Percentiles rank a stretch among this genome's conserved stretches.
Conservation (phyloP, 2,329 filamentous ascomycete genomes). For the Paracamarosporium sp. region DNA sequence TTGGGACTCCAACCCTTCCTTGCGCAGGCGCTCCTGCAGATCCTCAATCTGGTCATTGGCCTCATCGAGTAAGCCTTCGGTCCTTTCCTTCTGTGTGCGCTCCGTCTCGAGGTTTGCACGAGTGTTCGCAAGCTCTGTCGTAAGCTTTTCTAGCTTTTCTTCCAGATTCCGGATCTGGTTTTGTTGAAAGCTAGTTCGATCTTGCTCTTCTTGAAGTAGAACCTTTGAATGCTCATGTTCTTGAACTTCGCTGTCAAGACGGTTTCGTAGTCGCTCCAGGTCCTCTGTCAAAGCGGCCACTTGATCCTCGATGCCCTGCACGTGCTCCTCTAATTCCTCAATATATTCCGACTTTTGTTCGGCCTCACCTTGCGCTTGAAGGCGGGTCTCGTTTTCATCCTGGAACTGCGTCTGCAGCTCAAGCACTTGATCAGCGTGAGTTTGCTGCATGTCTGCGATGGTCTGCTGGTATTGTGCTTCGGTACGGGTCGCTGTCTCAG, state of each 20-base stretch:
- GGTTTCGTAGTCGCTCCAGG: slow-evolving; percentile 41
- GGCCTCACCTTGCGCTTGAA: slow-evolving; percentile 47
- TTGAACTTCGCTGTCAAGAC: slow-evolving; percentile 40
- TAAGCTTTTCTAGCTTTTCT: slow-evolving; percentile 46
- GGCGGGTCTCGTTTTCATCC: slow-evolving; percentile 45
- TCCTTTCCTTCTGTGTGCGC: slow-evolving; percentile 51
- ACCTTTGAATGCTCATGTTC: slow-evolving; percentile 39
- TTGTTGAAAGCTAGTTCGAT: slow-evolving; percentile 43
- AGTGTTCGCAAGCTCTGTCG: slow-evolving; percentile 46
- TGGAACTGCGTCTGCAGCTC: slow-evolving; percentile 47
- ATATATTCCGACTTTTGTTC: slow-evolving; percentile 48
- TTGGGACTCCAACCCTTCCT: slow-evolving; percentile 54
- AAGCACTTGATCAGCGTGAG: slow-evolving; percentile 44
- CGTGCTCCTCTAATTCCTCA: slow-evolving; percentile 46
- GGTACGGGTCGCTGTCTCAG: slow-evolving; percentile 45
- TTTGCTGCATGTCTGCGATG: slow-evolving; percentile 48
- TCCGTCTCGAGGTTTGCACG: slow-evolving; percentile 49
- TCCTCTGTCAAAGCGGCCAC: slow-evolving; percentile 40
- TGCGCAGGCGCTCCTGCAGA: slow-evolving; percentile 48
- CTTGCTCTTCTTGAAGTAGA: neutral
- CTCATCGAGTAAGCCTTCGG: slow-evolving; percentile 52
- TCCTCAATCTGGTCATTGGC: slow-evolving; percentile 50
- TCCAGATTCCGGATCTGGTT: slow-evolving; percentile 39
- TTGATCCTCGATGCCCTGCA: slow-evolving; percentile 46
- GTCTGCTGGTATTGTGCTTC: slow-evolving; percentile 47